Percentiles rank a stretch among this genome's conserved stretches.
Evolutionary conservation across 768 basidiomycete species (phyloP).

Genomic region (Gymnopilus dilepis): DNA sequence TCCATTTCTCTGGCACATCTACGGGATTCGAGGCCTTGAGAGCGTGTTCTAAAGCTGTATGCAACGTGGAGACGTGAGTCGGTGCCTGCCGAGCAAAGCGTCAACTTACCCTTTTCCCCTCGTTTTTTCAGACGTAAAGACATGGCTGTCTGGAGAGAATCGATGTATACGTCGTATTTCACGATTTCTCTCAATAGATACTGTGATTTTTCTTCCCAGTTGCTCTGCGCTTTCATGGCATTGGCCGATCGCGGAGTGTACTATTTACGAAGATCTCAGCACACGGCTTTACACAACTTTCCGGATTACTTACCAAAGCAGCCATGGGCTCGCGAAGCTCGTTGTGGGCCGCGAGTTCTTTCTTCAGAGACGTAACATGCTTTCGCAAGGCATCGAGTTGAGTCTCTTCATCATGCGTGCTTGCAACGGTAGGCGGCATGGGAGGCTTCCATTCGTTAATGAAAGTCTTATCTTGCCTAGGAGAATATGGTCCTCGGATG

Average conservation of each 20-base stretch:
- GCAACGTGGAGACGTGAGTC: constrained; percentile 6
- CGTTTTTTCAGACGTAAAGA: constrained; percentile 83
- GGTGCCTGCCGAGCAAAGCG: constrained; percentile 2
- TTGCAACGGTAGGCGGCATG: constrained; percentile 80
- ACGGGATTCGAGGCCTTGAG: constrained; percentile 28
- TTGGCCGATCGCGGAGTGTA: constrained; percentile 81
- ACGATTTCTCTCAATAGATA: constrained; percentile 91
- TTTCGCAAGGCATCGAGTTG: constrained; percentile 89
- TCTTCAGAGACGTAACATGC: constrained; percentile 77
- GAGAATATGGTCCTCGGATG: constrained; percentile 69
- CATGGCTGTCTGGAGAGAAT: constrained; percentile 86
- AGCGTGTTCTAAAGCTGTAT: constrained; percentile 32
- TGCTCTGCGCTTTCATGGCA: constrained; percentile 75
- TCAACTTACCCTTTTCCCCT: constrained; percentile 74
- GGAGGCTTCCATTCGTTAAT: constrained; percentile 97
- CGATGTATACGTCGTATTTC: constrained; percentile 95
- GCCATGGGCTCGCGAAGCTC: constrained; percentile 84
- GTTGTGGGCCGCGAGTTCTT: constrained; percentile 84
- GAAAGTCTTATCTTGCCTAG: constrained; percentile 74
- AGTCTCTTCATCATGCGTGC: constrained; percentile 88
- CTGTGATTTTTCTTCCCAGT: constrained; percentile 93
- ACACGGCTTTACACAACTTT: constrained; percentile 4
- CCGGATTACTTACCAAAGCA: constrained; percentile 57
- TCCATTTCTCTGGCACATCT: constrained; percentile 25
- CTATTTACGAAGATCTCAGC: constrained; percentile 44